These are phyloP conservation scores for Quillaja saponaria DNA, from an alignment of 306 rosid genomes.

Conservation along the genomic window DNA sequence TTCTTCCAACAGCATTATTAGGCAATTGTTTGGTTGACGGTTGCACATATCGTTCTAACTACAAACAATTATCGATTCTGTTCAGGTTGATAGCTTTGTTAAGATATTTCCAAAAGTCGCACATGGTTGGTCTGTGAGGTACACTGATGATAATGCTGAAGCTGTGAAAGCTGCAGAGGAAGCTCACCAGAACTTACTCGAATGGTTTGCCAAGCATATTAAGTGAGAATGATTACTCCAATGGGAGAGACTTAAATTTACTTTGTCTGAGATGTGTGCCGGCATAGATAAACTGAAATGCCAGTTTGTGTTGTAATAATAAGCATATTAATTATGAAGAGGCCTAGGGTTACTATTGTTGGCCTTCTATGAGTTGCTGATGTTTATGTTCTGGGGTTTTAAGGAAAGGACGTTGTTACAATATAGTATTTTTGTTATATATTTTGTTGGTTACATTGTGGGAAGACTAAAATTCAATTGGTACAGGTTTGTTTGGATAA, in stretches of 20 bases:
- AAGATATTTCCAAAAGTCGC: constrained; percentile 52
- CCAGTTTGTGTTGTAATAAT: too few relatives aligned
- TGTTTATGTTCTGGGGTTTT: too few relatives aligned
- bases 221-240: constrained; percentile 29
- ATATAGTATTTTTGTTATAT: too few relatives aligned
- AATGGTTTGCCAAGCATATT: constrained; percentile 45
- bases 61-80: background rate
- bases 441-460: too few relatives aligned
- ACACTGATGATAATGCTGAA: constrained; percentile 35
- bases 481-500: too few relatives aligned
- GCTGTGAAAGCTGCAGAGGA: constrained; percentile 54
- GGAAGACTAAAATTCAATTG: too few relatives aligned
- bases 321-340: too few relatives aligned
- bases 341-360: too few relatives aligned
- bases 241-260: background rate
- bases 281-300: too few relatives aligned
- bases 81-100: constrained; percentile 35
- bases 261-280: too few relatives aligned
- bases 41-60: background rate
- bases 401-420: too few relatives aligned
- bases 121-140: constrained; percentile 60
- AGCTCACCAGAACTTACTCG: constrained; percentile 46
- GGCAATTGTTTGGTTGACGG: background rate
- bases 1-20: background rate
- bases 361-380: too few relatives aligned